Base-by-base conservation (phyloP, 257 asterid species). In the Ehretia macrophylla region DNA sequence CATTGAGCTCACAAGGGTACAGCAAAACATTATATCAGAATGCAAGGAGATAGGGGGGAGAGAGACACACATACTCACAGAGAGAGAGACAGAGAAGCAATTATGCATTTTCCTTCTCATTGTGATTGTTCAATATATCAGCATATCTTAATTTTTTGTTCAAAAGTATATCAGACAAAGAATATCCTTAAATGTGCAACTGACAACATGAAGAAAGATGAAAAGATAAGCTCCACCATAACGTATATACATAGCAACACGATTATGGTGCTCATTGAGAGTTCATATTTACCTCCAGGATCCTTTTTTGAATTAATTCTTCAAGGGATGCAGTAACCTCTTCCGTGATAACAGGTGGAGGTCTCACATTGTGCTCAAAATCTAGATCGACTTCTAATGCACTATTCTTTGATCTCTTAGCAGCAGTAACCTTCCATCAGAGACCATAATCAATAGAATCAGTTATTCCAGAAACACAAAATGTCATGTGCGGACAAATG, bases 331-430 rank as follows among this genome's bases (percentile, higher is more conserved):
- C 88, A 59, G 91, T 85, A 64, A 72, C 83, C 77, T 89, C 90
- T 66, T 81, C 94, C 4, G 99, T 93, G 68, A 82, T 85, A 61
- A 80, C 94, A 35, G 97, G 97, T 55, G 94, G 80, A 68, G 97
- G 99, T 78, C 90, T 80, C 60, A 80, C 92, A 73, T 89, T 89
- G 74, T 86, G 99, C 63, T 89, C 97, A 68, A 93, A 93, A 76
- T 93, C 97, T 58, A 89, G 74, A 71, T 83, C 92, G 71, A 80
- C 93, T 77, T 86, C 97, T 72, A 93, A 72, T 10, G 96, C 99
- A 82, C 97, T 93, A 67, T 93, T 93, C 72, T 85, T 85, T 37
- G 94, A 90, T 65, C 97, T 83, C 77, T 84, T 86, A 59, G 81
- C 76, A 72, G 99, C 96, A 71, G 90, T 85, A 55, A 93, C 81